Base-by-base conservation (phyloP, 805 yeast species). In the Wickerhamiella qilinensis region DNA sequence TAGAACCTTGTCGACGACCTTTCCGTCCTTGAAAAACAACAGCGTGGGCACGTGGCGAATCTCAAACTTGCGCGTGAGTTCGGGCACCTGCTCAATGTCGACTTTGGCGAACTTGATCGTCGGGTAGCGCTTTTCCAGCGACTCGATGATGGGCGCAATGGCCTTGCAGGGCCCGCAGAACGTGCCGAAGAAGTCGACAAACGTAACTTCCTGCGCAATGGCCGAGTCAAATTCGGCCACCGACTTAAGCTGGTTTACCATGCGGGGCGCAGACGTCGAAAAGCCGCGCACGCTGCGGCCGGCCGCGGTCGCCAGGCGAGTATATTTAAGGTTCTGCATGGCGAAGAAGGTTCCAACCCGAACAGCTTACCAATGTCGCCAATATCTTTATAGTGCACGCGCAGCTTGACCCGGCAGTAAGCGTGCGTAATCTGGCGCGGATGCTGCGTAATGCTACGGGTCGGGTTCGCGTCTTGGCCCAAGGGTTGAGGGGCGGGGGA, bases 161-260 rank as follows among this genome's bases (percentile, higher is more conserved):
- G 81, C 81, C 72, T 88, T 91, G 71, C 98, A 88, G 45, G 98
- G 97, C 51, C 96, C 96, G 64, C 98, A 88, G 96, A 97, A 91
- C 45, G 86, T 75, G 53, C 97, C 97, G 57, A 73, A 86, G 68
- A 88, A 91, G 68, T 91, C 97, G 50, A 91, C 83, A 51, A 91
- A 86, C 50, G 84, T 86, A 56, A 84, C 68, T 52, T 79, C 81
- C 49, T 71, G 72, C 53, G 67, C 67, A 54, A 78, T 70, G 48
- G 76, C 78, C 43, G 67, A 65, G 39, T 71, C 64, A 70, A 86
- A 88, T 59, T 85, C 86, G 34, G 45, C 60, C 43, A 64, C 58
- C 40, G 68, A 48, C 14, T 59, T 47, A 43, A 77, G 59, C 52
- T 64, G 68, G 50, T 63, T 46, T 48, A 77, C 81, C 79, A 75